A percentile compares a stretch with the other conserved stretches of the same genome.
Evolutionary conservation across 345 rosid species (phyloP).

Genomic region (Boechera divaricarpa): DNA sequence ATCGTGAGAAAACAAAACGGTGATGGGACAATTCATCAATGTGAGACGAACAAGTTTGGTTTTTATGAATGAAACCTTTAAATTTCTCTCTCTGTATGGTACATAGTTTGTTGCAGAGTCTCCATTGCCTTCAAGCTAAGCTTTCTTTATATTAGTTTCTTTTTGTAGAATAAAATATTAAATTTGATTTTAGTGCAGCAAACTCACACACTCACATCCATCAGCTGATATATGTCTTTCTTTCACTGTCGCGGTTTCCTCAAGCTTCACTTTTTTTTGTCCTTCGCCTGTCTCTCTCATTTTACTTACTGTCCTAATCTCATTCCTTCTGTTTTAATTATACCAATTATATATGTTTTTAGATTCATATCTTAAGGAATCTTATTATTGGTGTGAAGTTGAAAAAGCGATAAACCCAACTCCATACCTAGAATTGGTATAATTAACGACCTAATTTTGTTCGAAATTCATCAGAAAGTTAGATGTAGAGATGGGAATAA

Average conservation of each 20-base stretch:
- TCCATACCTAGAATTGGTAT: background rate
- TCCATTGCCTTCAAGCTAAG: conserved; percentile 96
- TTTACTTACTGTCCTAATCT: conserved; percentile 32
- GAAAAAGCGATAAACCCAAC: too few relatives aligned
- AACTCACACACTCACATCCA: conserved; percentile 39
- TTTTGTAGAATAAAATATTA: background rate
- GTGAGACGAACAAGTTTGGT: conserved; percentile 28
- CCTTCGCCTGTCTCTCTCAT: background rate
- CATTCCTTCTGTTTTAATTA: conserved; percentile 11
- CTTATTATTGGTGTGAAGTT: background rate
- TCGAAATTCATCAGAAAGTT: background rate
- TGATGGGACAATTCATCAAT: background rate
- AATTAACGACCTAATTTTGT: background rate
- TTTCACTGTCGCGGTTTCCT: conserved; percentile 44
- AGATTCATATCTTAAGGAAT: background rate
- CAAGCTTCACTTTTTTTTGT: conserved; percentile 24
- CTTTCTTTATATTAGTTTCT: conserved; percentile 42
- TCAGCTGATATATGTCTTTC: conserved; percentile 25
- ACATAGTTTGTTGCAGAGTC: conserved; percentile 82
- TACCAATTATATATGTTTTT: background rate
- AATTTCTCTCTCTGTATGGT: conserved; percentile 44
- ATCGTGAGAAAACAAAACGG: conserved; percentile 17
- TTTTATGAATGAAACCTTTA: conserved; percentile 44
- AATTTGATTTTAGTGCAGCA: conserved; percentile 19
- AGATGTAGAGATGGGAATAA: too few relatives aligned